These are phyloP conservation scores for Citrus sp. DNA, from an alignment of 345 rosid species.

Conservation along the genomic window DNA sequence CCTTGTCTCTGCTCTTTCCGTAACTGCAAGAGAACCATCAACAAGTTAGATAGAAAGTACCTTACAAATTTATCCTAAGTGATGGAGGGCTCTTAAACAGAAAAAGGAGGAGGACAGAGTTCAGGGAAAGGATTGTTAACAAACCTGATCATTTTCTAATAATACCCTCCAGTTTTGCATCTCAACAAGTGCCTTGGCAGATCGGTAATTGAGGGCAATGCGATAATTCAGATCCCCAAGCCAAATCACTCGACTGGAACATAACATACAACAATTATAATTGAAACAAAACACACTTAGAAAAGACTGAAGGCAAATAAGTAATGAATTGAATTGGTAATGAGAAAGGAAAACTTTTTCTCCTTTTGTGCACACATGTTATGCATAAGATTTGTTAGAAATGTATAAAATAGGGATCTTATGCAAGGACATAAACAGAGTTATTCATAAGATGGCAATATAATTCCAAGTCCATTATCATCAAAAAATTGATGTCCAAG, in stretches of 20 bases:
- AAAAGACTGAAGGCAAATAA: not conserved
- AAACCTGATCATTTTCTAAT: constrained; percentile 91
- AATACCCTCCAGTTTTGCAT: constrained; percentile 99
- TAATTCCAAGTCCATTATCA: not conserved
- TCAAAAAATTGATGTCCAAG: not conserved
- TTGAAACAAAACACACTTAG: not conserved
- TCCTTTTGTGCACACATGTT: not conserved
- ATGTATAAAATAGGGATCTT: not conserved
- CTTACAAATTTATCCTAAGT: not conserved
- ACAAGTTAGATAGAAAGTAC: constrained; percentile 18
- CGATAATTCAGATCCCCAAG: constrained; percentile 98
- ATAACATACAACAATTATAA: constrained; percentile 7
- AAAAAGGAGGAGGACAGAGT: not conserved
- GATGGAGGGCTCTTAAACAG: not conserved
- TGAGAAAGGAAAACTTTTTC: too few relatives aligned
- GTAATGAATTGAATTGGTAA: not conserved
- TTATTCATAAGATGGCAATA: not conserved
- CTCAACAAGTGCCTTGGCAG: constrained; percentile 97
- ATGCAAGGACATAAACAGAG: not conserved
- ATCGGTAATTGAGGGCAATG: constrained; percentile 87
- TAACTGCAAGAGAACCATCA: constrained; percentile 44
- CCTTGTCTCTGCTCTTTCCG: constrained; percentile 88
- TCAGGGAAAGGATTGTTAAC: constrained; percentile 9
- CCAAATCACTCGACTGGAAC: constrained; percentile 88
- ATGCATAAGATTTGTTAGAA: not conserved